Evolutionary conservation across 192 early-diverging fungal genomes (phyloP).

Genomic region (Umbelopsis sp.): DNA sequence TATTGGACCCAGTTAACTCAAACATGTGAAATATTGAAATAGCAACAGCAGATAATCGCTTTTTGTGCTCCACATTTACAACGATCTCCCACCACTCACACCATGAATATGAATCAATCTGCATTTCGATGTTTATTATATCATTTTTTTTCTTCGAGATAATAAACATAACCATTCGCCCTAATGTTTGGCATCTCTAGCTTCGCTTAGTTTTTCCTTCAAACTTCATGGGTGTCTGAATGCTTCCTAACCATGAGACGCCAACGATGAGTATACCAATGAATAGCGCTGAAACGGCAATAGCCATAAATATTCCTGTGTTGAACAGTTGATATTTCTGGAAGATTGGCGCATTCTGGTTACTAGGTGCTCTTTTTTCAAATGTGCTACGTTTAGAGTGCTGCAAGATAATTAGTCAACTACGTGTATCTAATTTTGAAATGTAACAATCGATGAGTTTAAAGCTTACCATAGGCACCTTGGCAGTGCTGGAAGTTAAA

Average conservation of each 20-base stretch:
- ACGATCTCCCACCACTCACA: no score
- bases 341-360: slow-evolving; percentile 34
- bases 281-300: slow-evolving; percentile 33
- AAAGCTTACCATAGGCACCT: slow-evolving; percentile 26
- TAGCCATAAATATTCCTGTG: slow-evolving; percentile 39
- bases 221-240: slow-evolving; percentile 37
- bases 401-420: background rate
- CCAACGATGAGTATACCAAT: slow-evolving; percentile 35
- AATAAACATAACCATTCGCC: background rate
- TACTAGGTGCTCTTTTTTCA: slow-evolving; percentile 3
- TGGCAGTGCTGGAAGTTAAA: slow-evolving; percentile 40
- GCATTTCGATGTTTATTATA: background rate
- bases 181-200: slow-evolving; percentile 14
- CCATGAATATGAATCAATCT: no score
- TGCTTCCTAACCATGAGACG: slow-evolving; percentile 36
- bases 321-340: slow-evolving; percentile 42
- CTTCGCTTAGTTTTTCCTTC: slow-evolving; percentile 41
- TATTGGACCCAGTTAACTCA: no score
- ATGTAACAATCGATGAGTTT: no score
- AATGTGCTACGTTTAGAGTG: slow-evolving; percentile 11
- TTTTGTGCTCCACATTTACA: no score
- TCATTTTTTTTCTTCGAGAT: background rate
- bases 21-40: no score
- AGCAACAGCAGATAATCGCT: no score
- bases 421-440: no score